These are phyloP conservation scores for Heritiera littoralis DNA, from an alignment of 345 rosid genomes.

Conservation along the genomic window DNA sequence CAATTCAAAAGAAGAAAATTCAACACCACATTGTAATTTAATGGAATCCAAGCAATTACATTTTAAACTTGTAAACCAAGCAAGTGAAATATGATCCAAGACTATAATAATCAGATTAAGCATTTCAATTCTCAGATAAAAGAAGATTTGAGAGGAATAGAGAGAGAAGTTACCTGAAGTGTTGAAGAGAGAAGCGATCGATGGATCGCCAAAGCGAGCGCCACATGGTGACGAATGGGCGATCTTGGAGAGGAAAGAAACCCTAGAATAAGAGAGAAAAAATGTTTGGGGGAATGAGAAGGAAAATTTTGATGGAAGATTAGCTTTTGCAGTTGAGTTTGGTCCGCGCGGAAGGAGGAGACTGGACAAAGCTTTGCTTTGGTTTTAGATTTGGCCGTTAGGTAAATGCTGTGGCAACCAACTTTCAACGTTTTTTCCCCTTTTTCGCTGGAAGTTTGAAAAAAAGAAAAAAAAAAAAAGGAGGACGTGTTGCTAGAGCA, in stretches of 20 bases:
- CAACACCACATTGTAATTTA: neutral
- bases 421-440: neutral
- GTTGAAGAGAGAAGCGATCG: conserved; percentile 66
- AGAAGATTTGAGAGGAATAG: neutral
- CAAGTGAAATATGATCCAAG: neutral
- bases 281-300: no score
- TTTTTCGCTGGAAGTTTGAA: neutral
- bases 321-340: neutral
- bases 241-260: neutral
- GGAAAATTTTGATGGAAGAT: neutral
- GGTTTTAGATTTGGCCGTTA: neutral
- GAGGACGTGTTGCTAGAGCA: no score
- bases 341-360: neutral
- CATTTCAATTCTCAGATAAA: neutral
- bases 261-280: neutral
- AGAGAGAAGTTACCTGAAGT: conserved; percentile 44
- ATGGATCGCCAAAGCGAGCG: conserved; percentile 59
- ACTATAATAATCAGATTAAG: no score
- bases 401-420: neutral
- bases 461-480: no score
- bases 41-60: neutral
- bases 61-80: neutral
- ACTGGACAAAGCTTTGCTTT: neutral
- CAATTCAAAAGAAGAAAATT: neutral
- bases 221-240: conserved; percentile 21